These are phyloP conservation scores for Graphilbum ipis-grandicollis DNA, from an alignment of 2,329 filamentous ascomycete species.

Conservation along the genomic window DNA sequence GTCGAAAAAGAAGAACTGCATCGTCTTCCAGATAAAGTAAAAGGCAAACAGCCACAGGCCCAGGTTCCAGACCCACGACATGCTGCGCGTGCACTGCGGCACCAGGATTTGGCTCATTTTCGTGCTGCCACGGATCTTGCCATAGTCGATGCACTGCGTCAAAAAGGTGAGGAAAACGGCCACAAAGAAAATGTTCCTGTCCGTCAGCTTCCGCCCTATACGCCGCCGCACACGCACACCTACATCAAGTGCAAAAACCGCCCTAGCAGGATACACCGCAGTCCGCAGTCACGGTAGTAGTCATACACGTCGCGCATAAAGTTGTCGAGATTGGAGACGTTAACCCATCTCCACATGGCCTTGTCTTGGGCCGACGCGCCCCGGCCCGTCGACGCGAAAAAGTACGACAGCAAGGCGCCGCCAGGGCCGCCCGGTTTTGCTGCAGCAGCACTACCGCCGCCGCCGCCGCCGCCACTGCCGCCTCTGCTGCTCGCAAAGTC, in stretches of 20 bases:
- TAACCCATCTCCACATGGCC: constrained; percentile 86
- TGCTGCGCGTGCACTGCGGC: constrained; percentile 56
- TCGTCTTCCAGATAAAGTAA: constrained; percentile 67
- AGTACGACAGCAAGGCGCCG: constrained; percentile 8
- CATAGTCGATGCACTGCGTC: constrained; percentile 72
- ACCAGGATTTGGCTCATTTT: constrained; percentile 38
- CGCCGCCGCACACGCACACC: too few species aligned
- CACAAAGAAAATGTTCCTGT: constrained; percentile 64
- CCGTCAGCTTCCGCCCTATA: too few species aligned
- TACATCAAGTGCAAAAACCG: constrained; percentile 57
- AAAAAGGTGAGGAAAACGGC: constrained; percentile 70
- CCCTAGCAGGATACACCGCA: constrained; percentile 68
- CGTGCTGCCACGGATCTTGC: constrained; percentile 49
- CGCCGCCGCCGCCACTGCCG: constrained; percentile 11
- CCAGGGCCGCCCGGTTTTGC: constrained; percentile 4
- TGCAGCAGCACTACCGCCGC: constrained; percentile 14
- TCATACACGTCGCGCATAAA: constrained; percentile 75
- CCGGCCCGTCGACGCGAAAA: constrained; percentile 4
- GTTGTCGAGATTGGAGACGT: constrained; percentile 74
- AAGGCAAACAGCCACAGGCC: constrained; percentile 72
- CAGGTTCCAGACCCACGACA: constrained; percentile 61
- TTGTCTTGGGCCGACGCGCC: constrained; percentile 40
- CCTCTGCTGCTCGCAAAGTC: constrained; percentile 14
- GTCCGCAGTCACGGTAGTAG: constrained; percentile 68
- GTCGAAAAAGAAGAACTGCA: constrained; percentile 52